phyloP scores from a whole-genome alignment of 2,329 filamentous ascomycete genomes.

The Trichoderma koningiopsis region DNA sequence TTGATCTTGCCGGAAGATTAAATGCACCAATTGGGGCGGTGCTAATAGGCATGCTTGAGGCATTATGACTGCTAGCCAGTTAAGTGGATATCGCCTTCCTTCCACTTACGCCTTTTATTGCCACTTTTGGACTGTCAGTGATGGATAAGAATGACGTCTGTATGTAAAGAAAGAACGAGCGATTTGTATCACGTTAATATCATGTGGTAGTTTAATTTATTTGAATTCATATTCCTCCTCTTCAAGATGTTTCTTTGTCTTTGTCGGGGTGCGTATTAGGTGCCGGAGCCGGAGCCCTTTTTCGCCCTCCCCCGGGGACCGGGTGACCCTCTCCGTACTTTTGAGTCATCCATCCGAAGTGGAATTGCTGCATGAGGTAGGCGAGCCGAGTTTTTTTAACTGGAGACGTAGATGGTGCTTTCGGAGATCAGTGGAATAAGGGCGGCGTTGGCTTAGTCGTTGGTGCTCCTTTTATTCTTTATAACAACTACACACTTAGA shows the following conservation, averaged over 20 bases:
- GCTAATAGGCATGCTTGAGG: not conserved
- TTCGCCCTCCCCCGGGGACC: not conserved
- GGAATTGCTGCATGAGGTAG: conserved; percentile 10
- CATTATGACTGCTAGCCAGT: not conserved
- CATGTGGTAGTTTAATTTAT: not conserved
- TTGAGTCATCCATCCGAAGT: conserved; percentile 10
- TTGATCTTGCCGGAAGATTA: not conserved
- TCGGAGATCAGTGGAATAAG: not conserved
- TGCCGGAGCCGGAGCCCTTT: conserved; percentile 30
- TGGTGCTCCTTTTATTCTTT: not conserved
- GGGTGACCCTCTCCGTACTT: conserved; percentile 21
- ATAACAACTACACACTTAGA: not conserved
- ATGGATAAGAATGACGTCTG: not conserved
- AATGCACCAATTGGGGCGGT: not conserved
- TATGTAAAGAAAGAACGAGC: not conserved
- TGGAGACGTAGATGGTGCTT: not conserved
- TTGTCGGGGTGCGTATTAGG: not conserved
- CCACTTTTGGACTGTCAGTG: not conserved
- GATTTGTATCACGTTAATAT: no score
- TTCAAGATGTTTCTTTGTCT: no score
- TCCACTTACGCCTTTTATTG: not conserved
- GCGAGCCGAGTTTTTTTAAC: not conserved
- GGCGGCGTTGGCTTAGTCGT: not conserved
- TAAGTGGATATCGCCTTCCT: not conserved
- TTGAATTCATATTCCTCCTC: not conserved